These are phyloP conservation scores for Yamadazyma dendronema DNA, from an alignment of 1,139 yeast genomes.

Conservation along the genomic window DNA sequence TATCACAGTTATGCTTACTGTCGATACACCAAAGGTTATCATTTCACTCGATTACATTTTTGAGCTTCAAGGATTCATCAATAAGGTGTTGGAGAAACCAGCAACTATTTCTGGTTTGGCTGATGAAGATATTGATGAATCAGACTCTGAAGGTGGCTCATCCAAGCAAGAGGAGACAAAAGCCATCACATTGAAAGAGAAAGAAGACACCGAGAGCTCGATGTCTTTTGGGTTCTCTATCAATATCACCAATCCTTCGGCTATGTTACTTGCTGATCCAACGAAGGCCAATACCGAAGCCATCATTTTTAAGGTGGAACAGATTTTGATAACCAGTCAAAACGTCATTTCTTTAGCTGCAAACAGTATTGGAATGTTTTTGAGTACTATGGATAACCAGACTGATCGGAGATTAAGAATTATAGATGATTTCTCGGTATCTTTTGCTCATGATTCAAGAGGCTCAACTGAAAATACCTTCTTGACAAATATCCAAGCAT, in stretches of 20 bases:
- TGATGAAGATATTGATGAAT: conserved; percentile 12
- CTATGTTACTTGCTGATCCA: conserved; percentile 81
- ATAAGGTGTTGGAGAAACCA: conserved; percentile 37
- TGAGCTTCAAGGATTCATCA: conserved; percentile 66
- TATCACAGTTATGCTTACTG: conserved; percentile 55
- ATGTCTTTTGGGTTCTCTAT: conserved; percentile 52
- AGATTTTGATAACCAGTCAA: conserved; percentile 69
- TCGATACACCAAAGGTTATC: conserved; percentile 79
- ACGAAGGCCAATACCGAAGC: conserved; percentile 73
- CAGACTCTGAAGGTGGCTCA: conserved; percentile 2
- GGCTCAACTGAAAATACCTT: conserved; percentile 58
- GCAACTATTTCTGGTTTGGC: conserved; percentile 18
- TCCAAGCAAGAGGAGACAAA: background rate
- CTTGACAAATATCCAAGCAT: conserved; percentile 63
- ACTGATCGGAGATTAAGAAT: conserved; percentile 64
- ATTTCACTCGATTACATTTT: conserved; percentile 84
- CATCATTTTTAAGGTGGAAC: conserved; percentile 84
- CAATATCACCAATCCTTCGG: conserved; percentile 74
- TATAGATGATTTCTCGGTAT: conserved; percentile 84
- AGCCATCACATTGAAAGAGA: background rate
- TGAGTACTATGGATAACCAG: conserved; percentile 70
- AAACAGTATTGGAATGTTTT: conserved; percentile 81
- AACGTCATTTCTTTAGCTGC: conserved; percentile 65
- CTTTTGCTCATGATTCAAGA: conserved; percentile 70
- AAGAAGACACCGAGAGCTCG: background rate